These are phyloP conservation scores for Salix exigua DNA, from an alignment of 345 rosid genomes.

Conservation along the genomic window DNA sequence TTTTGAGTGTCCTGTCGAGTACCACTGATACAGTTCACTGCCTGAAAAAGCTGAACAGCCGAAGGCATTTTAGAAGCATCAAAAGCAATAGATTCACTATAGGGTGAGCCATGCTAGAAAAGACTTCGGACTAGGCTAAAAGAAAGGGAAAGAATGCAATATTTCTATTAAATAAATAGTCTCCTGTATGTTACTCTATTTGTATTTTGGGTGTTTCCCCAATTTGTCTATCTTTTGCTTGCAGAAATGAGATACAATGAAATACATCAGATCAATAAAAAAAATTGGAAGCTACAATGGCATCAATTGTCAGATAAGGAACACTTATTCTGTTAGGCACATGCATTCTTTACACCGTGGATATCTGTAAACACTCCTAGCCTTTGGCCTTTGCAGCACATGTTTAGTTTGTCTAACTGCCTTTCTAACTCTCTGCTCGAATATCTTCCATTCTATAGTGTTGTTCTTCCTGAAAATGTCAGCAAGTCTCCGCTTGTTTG, in stretches of 20 bases:
- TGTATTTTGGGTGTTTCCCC: not conserved
- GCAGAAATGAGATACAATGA: not conserved
- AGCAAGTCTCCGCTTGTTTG: conserved; percentile 75
- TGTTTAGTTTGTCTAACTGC: conserved; percentile 91
- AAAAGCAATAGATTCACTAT: too few relatives aligned
- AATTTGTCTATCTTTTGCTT: not conserved
- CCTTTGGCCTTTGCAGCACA: conserved; percentile 66
- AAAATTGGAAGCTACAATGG: not conserved
- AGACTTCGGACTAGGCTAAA: not conserved
- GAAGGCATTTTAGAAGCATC: too few relatives aligned
- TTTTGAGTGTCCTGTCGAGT: too few relatives aligned
- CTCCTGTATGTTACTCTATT: not conserved
- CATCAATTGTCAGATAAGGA: not conserved
- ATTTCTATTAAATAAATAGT: not conserved
- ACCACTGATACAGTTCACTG: too few relatives aligned
- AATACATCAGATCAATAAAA: not conserved
- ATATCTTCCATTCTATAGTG: conserved; percentile 79
- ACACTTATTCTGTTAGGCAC: conserved; percentile 35
- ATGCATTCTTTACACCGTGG: conserved; percentile 88
- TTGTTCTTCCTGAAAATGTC: conserved; percentile 67
- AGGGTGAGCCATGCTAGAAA: too few relatives aligned
- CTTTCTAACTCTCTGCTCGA: conserved; percentile 87
- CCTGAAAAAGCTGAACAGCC: too few relatives aligned
- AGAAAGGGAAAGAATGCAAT: not conserved
- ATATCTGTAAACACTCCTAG: conserved; percentile 80